Percentiles rank a stretch among this genome's conserved stretches.
phyloP scores from a whole-genome alignment of 2,329 filamentous ascomycete genomes.

The Fusarium fujikuroi region DNA sequence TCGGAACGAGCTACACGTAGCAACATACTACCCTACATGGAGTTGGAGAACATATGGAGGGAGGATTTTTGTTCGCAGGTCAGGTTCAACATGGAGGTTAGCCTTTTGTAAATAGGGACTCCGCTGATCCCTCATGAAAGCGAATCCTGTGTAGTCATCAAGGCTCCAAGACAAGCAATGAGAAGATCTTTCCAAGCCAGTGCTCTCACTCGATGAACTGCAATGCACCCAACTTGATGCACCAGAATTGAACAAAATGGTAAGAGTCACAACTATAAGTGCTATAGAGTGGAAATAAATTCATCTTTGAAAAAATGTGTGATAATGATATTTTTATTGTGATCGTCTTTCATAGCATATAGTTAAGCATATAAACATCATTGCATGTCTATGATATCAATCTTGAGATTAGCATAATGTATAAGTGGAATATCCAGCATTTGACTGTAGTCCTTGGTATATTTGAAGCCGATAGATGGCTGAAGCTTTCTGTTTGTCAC shows the following conservation, averaged over 20 bases:
- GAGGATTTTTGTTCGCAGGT: neutral
- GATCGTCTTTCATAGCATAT: neutral
- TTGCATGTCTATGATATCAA: neutral
- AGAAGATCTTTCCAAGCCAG: conserved; percentile 26
- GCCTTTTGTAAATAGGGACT: conserved; percentile 7
- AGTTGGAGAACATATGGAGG: neutral
- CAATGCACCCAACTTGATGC: neutral
- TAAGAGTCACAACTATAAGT: neutral
- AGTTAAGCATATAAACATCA: neutral
- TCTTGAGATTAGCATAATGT: neutral
- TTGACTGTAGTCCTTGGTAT: neutral
- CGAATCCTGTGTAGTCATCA: conserved; percentile 25
- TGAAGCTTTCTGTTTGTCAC: neutral
- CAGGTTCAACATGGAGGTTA: neutral
- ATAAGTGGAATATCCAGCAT: neutral
- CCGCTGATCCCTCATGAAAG: conserved; percentile 7
- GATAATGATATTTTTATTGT: neutral
- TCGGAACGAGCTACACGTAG: conserved; percentile 45
- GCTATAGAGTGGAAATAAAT: neutral
- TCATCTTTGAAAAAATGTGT: neutral
- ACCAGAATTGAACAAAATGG: neutral
- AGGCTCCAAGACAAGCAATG: conserved; percentile 23
- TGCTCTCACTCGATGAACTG: neutral
- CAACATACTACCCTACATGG: conserved; percentile 29
- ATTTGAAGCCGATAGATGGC: neutral